Evolutionary conservation across 1,284 basidiomycete species (phyloP).

Genomic region (Xanthoconium separans): DNA sequence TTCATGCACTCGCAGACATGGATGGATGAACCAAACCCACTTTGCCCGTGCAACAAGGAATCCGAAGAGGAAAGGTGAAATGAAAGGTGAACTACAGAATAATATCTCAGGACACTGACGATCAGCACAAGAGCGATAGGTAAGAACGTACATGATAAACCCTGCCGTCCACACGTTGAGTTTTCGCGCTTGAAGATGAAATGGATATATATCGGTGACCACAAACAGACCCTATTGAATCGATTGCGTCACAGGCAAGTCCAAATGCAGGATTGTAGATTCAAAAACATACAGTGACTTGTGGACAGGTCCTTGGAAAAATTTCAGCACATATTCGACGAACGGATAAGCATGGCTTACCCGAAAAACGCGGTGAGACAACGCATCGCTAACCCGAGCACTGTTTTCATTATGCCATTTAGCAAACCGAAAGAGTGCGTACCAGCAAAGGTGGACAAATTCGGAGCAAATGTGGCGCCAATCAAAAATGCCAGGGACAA

Average conservation of each 20-base stretch:
- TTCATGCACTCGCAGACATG: background rate
- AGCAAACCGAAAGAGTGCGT: background rate
- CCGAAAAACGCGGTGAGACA: conserved; percentile 71
- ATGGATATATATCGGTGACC: conserved; percentile 70
- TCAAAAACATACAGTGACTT: conserved; percentile 55
- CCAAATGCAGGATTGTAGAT: background rate
- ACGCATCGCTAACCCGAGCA: conserved; percentile 52
- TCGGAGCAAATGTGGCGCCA: conserved; percentile 55
- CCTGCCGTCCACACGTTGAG: conserved; percentile 74
- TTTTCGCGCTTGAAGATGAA: conserved; percentile 75
- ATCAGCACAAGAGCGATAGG: background rate
- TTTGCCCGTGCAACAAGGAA: conserved; percentile 62
- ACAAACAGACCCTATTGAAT: conserved; percentile 56
- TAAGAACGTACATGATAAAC: conserved; percentile 57
- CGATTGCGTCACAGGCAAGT: conserved; percentile 1
- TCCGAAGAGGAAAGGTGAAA: conserved; percentile 69
- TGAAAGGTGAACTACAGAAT: conserved; percentile 46
- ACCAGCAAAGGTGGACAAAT: conserved; percentile 48
- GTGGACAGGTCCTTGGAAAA: conserved; percentile 54
- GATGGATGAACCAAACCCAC: conserved; percentile 28
- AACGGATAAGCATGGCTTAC: conserved; percentile 35
- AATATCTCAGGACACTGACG: background rate
- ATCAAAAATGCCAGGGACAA: conserved; percentile 46
- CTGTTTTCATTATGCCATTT: background rate
- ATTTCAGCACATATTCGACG: conserved; percentile 7